These are phyloP conservation scores for Mycena rosella DNA, from an alignment of 768 basidiomycete species.

Conservation along the genomic window DNA sequence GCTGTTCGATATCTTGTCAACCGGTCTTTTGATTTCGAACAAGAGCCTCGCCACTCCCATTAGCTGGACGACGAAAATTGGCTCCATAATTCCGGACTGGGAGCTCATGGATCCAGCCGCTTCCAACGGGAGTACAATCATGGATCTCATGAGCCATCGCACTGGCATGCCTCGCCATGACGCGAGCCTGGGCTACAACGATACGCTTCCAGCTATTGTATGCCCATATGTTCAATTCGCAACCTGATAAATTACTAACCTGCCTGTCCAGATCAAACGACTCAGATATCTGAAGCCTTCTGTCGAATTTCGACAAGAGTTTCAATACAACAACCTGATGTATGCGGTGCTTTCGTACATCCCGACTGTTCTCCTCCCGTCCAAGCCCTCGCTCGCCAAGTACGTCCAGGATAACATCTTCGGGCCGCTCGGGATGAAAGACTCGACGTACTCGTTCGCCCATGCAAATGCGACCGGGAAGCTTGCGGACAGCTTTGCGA, in stretches of 20 bases:
- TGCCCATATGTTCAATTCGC: no score
- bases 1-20: slow-evolving; percentile 42
- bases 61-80: slow-evolving; percentile 41
- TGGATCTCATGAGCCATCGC: slow-evolving; percentile 46
- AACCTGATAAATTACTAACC: no score
- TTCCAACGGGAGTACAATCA: slow-evolving; percentile 35
- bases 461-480: slow-evolving; percentile 43
- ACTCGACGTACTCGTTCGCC: slow-evolving; percentile 47
- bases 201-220: slow-evolving; percentile 33
- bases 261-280: slow-evolving; percentile 23
- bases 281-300: slow-evolving; percentile 45
- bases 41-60: slow-evolving; percentile 39
- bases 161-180: slow-evolving; percentile 45
- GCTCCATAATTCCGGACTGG: slow-evolving; percentile 43
- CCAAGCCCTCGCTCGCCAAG: slow-evolving; percentile 42
- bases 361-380: slow-evolving; percentile 42
- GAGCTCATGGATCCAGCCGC: slow-evolving; percentile 42
- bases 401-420: slow-evolving; percentile 50
- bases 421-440: slow-evolving; percentile 43
- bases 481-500: slow-evolving; percentile 45
- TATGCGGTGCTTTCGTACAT: slow-evolving; percentile 46
- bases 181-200: slow-evolving; percentile 15
- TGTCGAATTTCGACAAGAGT: slow-evolving; percentile 44
- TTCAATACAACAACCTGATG: slow-evolving; percentile 48
- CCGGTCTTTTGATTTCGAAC: slow-evolving; percentile 45